Evolutionary conservation across 2,329 filamentous ascomycete species (phyloP), one percentile per base, ranked within the genome.

Genomic region (Pseudomassariella vexata): DNA sequence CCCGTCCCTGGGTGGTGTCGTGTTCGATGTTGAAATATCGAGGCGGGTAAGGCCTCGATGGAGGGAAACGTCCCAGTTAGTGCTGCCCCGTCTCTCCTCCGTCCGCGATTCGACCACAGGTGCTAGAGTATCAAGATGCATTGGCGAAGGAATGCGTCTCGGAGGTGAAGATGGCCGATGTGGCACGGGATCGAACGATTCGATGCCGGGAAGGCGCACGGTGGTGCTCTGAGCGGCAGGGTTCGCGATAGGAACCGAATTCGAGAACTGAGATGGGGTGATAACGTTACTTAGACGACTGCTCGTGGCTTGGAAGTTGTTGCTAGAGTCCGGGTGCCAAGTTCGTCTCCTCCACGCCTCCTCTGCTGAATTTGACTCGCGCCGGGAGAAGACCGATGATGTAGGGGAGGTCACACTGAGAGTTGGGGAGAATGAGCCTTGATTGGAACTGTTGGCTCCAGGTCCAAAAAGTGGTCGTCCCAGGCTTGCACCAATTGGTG

Each of bases 261-360:
- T 53, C 53, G 60, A 74, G 59, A 63, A 71, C 41, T 66, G 77
- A 52, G 57, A 77, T 49, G 84, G 78, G 5, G 79, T 86, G 39
- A 85, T 77, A 23, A 86, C 83, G 41, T 85, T 83, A 47, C 76
- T 85, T 32, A 94, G 57, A 11, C 82, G 76, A 57, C 85, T 89
- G 10, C 80, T 83, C 11, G 75, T 72, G 17, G 39, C 76, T 19
- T 78, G 66, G 38, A 70, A 70, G 39, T 77, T 78, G 41, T 72
- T 73, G 11, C 74, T 70, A 37, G 79, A 83, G 40, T 87, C 85
- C 1, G 87, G 85, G 57, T 95, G 89, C 89, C 89, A 95, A 3
- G 89, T 95, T 32, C 88, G 76, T 40, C 89, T 71, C 42, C 88
- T 78, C 74, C 80, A 85, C 34, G 85, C 83, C 24, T 87, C 80